Base-by-base conservation (phyloP, 257 asterid species). In the Schizonepeta tenuifolia region DNA sequence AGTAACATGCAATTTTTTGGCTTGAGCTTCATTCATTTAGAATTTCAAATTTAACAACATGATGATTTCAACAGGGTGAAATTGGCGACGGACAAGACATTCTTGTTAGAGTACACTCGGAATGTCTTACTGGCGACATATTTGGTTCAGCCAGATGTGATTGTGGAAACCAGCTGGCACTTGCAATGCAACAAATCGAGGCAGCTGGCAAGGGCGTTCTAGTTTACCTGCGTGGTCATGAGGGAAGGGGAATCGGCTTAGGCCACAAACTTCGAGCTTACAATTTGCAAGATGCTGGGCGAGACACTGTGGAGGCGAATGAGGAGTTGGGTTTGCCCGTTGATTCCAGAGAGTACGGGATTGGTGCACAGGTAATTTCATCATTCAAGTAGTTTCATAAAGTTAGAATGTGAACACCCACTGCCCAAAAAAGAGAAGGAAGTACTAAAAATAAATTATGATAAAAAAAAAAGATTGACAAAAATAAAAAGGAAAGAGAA, bases 201-300 rank as follows among this genome's bases (percentile, higher is more conserved):
- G 97, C 95, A 65, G 96, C 91, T 61, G 96, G 99, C 38, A 81
- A 86, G 75, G 99, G 99, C 1, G 90, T 92, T 62, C 74, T 95
- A 67, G 96, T 95, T 55, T 95, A 92, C 75, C 89, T 95, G n/a
- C 98, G 98, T 26, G 99, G 99, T 54, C 99, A 95, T 18, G 99
- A 95, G 78, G 98, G 99, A 44, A 82, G 98, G 43, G 99, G 99
- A 28, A 95, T 95, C 8, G 99, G 99, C 71, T 80, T 95, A 77
- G 99, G 99, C 67, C 99, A 94, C 85, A 94, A 94, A 56, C 99
- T 94, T 17, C 92, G 92, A 8, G 98, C 99, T 38, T 94, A 94
- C 87, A 91, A 86, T 73, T 82, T 94, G 73, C 99, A 94, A 77
- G 99, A 94, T 71, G 96, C 78, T 36, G 99, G 99, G 22, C 87